Evolutionary conservation across 2,329 filamentous ascomycete genomes (phyloP).

Genomic region (Colletotrichum cereale): DNA sequence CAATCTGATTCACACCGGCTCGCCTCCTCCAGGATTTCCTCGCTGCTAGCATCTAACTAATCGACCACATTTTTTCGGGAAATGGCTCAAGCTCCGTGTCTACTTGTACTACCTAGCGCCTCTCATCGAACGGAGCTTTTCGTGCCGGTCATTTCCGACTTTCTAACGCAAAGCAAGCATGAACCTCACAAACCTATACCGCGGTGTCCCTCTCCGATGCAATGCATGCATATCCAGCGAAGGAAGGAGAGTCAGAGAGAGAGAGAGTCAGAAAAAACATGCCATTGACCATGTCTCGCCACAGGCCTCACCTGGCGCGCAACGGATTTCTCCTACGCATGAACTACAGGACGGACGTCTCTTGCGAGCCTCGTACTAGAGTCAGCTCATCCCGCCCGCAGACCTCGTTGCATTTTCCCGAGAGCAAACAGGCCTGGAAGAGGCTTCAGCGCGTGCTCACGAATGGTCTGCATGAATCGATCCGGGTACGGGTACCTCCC

Average conservation of each 20-base stretch:
- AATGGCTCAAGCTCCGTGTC: background rate
- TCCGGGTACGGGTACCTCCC: conserved; percentile 21
- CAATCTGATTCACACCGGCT: conserved; percentile 8
- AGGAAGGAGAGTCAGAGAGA: too few species aligned
- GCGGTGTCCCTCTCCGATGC: background rate
- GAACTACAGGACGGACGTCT: conserved; percentile 10
- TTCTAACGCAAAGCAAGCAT: conserved; percentile 1
- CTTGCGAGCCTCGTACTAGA: conserved; percentile 33
- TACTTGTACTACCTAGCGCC: background rate
- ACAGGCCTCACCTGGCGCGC: conserved; percentile 5
- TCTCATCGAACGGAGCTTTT: conserved; percentile 21
- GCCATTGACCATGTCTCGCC: background rate
- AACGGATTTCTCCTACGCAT: conserved; percentile 27
- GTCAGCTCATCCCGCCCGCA: conserved; percentile 27
- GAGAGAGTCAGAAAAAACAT: background rate
- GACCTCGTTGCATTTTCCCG: background rate
- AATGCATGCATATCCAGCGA: background rate
- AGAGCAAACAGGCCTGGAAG: conserved; percentile 26
- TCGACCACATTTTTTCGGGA: background rate
- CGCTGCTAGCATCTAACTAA: background rate
- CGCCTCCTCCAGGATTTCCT: conserved; percentile 3
- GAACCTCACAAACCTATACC: conserved; percentile 27
- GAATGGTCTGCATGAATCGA: conserved; percentile 3
- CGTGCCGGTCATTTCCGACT: conserved; percentile 36
- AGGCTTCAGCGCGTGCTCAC: conserved; percentile 4